Percentiles rank a stretch among this genome's conserved stretches.
Evolutionary conservation across 306 rosid species (phyloP).

Genomic region (Casuarina equisetifolia): DNA sequence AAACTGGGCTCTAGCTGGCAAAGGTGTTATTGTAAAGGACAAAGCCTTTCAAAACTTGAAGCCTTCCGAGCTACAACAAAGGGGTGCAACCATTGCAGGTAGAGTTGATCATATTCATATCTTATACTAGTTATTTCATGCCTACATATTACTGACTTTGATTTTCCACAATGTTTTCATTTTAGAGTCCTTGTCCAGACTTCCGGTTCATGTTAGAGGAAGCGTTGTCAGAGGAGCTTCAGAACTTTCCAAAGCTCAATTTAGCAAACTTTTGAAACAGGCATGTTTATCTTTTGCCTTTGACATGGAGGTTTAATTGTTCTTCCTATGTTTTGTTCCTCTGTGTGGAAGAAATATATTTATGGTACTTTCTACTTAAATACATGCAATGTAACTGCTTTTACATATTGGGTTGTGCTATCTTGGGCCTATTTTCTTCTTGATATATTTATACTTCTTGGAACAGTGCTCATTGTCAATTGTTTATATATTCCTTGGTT

Average conservation of each 20-base stretch:
- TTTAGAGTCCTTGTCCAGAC: conserved; percentile 38
- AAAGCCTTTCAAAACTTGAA: conserved; percentile 40
- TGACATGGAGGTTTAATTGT: not conserved
- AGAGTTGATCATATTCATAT: not conserved
- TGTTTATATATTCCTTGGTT: not conserved
- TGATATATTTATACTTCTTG: not conserved
- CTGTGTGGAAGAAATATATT: not conserved
- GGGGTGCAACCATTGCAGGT: conserved; percentile 41
- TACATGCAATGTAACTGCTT: not conserved
- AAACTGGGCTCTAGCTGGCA: conserved; percentile 45
- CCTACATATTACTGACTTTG: not conserved
- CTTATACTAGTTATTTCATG: not conserved
- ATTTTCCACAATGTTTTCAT: not conserved
- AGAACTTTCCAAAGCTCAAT: conserved; percentile 36
- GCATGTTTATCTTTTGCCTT: conserved; percentile 23
- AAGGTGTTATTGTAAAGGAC: conserved; percentile 38
- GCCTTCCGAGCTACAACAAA: conserved; percentile 35
- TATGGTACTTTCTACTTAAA: not conserved
- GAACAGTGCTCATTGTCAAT: not conserved
- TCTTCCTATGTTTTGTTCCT: not conserved
- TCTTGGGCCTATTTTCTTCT: not conserved
- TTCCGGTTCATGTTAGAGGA: conserved; percentile 48
- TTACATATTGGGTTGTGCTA: not conserved
- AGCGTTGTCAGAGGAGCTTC: conserved; percentile 24
- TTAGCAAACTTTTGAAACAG: conserved; percentile 43